Evolutionary conservation across 768 basidiomycete genomes (phyloP), one percentile per base, ranked within the genome.

Genomic region (Saitozyma sp.): DNA sequence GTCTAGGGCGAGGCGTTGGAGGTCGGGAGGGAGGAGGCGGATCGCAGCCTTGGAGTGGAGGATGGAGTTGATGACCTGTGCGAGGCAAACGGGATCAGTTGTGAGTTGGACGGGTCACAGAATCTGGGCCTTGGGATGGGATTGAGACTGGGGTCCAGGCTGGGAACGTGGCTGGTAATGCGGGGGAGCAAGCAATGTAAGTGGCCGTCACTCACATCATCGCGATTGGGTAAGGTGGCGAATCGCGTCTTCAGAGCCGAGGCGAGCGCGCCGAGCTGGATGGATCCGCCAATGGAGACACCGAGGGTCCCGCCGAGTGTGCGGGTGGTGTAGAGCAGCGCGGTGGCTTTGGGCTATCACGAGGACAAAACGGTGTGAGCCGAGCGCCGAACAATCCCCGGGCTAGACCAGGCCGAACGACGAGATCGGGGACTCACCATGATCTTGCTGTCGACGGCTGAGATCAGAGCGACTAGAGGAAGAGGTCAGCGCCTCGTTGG

Each of bases 1-100:
- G 11, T 64, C 53, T 14, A 76, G 58, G 19, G 73, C 74, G 37
- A 63, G 42, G 3, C 53, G 16, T 39, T 70, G 58, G 38, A 69
- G 51, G 7, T 51, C 51, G 2, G 66, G 64, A 1, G 74, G 68
- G 38, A 73, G 52, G 11, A 64, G 59, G 16, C 66, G 59, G 20
- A 78, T 72, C 9, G 75, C 71, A 8, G 70, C 48, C 63, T 79
- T 79, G n/a, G 74, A 70, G 53, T 79, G 75, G 0, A 79, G 61
- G 53, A 79, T 74, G 14, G 70, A 56, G 39, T 56, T 61, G 59
- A 79, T 73, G 40, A 70, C 63, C 64, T 70, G 54, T 9, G 17
- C 46, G 29, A 29, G 29, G 29, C 2, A 2, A 13, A 50, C 5
- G 13, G 37, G 39, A 54, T 38, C 43, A 14, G 17, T 10, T 7